Conservation (phyloP, 352 stramenopile species). For the Phytopythium mirpurense region DNA sequence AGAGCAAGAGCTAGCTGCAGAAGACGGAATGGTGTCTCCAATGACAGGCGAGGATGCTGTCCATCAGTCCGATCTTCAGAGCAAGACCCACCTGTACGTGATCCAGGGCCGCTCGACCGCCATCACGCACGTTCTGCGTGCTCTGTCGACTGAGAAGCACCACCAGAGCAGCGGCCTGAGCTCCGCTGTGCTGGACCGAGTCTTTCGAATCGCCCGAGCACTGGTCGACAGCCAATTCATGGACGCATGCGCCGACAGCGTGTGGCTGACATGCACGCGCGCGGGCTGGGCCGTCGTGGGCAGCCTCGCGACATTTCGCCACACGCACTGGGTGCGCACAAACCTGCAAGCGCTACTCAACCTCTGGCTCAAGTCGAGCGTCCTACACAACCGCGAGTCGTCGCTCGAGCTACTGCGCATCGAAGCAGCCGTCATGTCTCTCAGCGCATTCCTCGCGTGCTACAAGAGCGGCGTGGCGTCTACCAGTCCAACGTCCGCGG, state of each 20-base stretch:
- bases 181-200: slow-evolving; percentile 46
- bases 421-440: slow-evolving; percentile 66
- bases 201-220: slow-evolving; percentile 61
- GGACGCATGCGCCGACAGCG: slow-evolving; percentile 67
- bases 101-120: slow-evolving; percentile 67
- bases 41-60: not conserved
- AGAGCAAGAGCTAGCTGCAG: not conserved
- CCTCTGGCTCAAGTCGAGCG: slow-evolving; percentile 73
- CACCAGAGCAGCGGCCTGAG: slow-evolving; percentile 34
- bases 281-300: slow-evolving; percentile 77
- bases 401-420: slow-evolving; percentile 80
- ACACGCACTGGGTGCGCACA: slow-evolving; percentile 50
- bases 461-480: slow-evolving; percentile 9
- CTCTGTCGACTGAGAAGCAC: slow-evolving; percentile 34
- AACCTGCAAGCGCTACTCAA: slow-evolving; percentile 56
- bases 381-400: slow-evolving; percentile 74
- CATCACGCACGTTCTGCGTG: slow-evolving; percentile 60
- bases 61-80: slow-evolving; percentile 26
- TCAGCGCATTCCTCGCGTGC: slow-evolving; percentile 47
- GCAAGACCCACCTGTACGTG: slow-evolving; percentile 67
- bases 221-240: slow-evolving; percentile 80
- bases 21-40: not conserved
- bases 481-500: slow-evolving; percentile 20
- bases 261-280: slow-evolving; percentile 85
- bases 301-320: slow-evolving; percentile 60